Evolutionary conservation across 2,329 filamentous ascomycete genomes (phyloP).

Genomic region (Ascochyta viciae-villosae): DNA sequence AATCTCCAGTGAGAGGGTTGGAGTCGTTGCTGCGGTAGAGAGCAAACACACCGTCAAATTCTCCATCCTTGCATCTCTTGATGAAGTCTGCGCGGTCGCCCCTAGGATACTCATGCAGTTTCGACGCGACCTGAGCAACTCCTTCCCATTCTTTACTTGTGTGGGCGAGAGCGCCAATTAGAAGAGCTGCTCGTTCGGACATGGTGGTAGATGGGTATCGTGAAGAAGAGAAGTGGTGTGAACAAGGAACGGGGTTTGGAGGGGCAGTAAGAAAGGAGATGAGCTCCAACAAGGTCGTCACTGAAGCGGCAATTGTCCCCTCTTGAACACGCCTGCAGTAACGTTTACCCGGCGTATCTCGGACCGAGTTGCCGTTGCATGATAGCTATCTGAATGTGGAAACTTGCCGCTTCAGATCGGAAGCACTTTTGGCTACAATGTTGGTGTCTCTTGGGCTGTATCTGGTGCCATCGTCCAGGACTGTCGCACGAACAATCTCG

Average conservation of each 20-base stretch:
- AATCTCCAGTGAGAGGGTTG: slow-evolving; percentile 57
- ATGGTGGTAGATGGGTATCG: slow-evolving; percentile 22
- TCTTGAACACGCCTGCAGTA: slow-evolving; percentile 15
- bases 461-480: too few species aligned
- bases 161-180: slow-evolving; percentile 56
- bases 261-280: neutral
- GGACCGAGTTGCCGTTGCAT: slow-evolving; percentile 23
- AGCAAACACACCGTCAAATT: slow-evolving; percentile 62
- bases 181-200: slow-evolving; percentile 50
- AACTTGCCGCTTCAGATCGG: neutral
- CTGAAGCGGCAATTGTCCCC: slow-evolving; percentile 28
- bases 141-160: slow-evolving; percentile 57
- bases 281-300: slow-evolving; percentile 7
- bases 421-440: too few species aligned
- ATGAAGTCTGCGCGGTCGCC: slow-evolving; percentile 65
- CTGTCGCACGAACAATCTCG: neutral
- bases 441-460: neutral
- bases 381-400: neutral
- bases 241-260: neutral
- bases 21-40: slow-evolving; percentile 67
- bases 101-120: slow-evolving; percentile 59
- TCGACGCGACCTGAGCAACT: slow-evolving; percentile 41
- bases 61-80: slow-evolving; percentile 60
- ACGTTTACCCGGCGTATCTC: slow-evolving; percentile 28
- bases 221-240: neutral